Evolutionary conservation across 805 yeast species (phyloP), one percentile per base, ranked within the genome.

Genomic region (Candida quercuum): DNA sequence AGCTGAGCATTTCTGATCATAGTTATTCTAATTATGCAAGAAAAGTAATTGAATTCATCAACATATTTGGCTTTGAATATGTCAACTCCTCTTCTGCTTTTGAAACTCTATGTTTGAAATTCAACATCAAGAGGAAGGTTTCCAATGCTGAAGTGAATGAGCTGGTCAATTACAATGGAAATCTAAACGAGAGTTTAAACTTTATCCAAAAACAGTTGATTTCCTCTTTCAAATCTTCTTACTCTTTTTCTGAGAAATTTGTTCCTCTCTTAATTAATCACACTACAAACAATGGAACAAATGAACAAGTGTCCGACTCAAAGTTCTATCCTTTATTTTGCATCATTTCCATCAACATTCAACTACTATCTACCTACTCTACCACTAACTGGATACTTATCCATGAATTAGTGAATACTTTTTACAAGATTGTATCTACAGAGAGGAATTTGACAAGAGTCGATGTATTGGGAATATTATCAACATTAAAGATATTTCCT

Each of bases 361-460:
- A 47, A 10, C 7, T 38, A 11, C 17, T 46, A 7, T 16, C 24
- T 4, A 25, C 14, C 3, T 28, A 17, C 13, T 35, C 38, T 15
- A 32, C 52, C 8, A 44, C 48, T 5, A 45, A 48, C 16, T 50
- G 54, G 52, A 37, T 47, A 2, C 26, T 46, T 3, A 37, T 46
- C 6, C 25, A 40, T 12, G 51, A 45, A 18, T 28, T 49, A 3
- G 38, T 43, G 1, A 35, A 36, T 5, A 33, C 42, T 13, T 20
- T 52, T 4, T 10, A 24, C 3, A 24, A 24, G 8, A 36, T 45
- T 6, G 9, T 52, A 10, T 19, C 27, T 12, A 21, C n/a, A 8
- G 54, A 49, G n/a, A 34, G 26, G 13, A 47, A 45, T 30, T 19
- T 52, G 3, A 19, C 38, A 7, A 30, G 35, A 19, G 28, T 40